phyloP scores from a whole-genome alignment of 1,139 yeast genomes.

The Pichia sp. region DNA sequence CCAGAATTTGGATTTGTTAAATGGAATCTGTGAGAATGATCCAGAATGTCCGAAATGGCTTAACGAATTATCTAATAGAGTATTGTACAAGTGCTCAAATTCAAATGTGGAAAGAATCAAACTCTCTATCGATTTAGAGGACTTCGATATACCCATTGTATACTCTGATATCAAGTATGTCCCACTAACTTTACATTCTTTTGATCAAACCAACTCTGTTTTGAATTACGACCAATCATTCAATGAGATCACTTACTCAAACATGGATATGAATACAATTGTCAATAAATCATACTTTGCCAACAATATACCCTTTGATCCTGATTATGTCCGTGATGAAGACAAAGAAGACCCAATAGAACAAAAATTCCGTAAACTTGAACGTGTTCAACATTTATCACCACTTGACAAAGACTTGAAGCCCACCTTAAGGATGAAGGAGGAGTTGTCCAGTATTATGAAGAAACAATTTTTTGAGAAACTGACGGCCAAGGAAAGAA shows the following conservation, averaged over 20 bases:
- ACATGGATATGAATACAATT: conserved; percentile 27
- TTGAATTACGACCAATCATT: conserved; percentile 21
- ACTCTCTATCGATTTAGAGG: conserved; percentile 61
- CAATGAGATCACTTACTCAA: conserved; percentile 24
- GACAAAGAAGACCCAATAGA: conserved; percentile 72
- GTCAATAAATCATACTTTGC: conserved; percentile 6
- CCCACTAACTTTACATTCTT: conserved; percentile 26
- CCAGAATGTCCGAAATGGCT: conserved; percentile 53
- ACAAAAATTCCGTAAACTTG: conserved; percentile 73
- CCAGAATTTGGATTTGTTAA: background rate
- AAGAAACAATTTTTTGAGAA: conserved; percentile 79
- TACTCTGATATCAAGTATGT: conserved; percentile 54
- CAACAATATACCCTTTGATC: conserved; percentile 38
- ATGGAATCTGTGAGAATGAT: background rate
- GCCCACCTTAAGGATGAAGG: conserved; percentile 80
- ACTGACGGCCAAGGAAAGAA: conserved; percentile 75
- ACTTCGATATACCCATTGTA: conserved; percentile 75
- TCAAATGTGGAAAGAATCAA: background rate
- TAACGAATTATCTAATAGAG: conserved; percentile 42
- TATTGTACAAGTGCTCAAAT: background rate
- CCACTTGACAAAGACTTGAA: conserved; percentile 77
- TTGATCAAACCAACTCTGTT: conserved; percentile 17
- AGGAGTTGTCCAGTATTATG: conserved; percentile 60
- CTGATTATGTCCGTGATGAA: conserved; percentile 44
- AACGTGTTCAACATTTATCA: conserved; percentile 72